phyloP scores from a whole-genome alignment of 345 rosid species.

The rapeseed (Brassica napus) region Da-Ae NC_063444.1:3281501-3282000 shows the following conservation, averaged over 20 bases:
- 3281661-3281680: constrained; percentile 69
- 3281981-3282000: background rate
- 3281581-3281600: constrained; percentile 18
- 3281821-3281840: constrained; percentile 15
- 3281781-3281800: background rate
- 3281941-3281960: background rate
- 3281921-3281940: background rate
- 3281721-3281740: constrained; percentile 46
- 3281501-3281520: constrained; percentile 21
- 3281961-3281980: background rate
- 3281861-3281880: background rate
- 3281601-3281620: constrained; percentile 22
- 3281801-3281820: background rate
- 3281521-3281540: constrained; percentile 23
- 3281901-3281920: constrained; percentile 4
- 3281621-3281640: constrained; percentile 20
- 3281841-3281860: background rate
- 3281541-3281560: constrained; percentile 1
- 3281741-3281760: background rate
- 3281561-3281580: constrained; percentile 29
- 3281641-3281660: constrained; percentile 9
- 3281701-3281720: constrained; percentile 50
- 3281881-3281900: constrained; percentile 13
- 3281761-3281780: background rate
- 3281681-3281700: constrained; percentile 75